Evolutionary conservation across 257 asterid genomes (phyloP), one percentile per base, ranked within the genome.

Genomic region (Orobanche coerulescens): DNA sequence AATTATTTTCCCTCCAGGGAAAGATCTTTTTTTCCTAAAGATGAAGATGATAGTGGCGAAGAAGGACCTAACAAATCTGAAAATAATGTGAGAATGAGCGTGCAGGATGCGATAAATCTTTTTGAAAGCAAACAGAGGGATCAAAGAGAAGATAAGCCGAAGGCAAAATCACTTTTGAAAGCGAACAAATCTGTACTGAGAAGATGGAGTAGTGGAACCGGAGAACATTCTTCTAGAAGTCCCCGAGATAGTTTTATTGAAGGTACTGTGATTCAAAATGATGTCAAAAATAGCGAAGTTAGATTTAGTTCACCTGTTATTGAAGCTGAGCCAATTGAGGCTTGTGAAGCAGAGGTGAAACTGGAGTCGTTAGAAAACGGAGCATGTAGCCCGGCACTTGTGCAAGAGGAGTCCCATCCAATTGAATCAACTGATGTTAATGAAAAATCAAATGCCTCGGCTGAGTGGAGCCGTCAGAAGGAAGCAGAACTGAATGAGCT

Each of bases 151-250:
- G 94, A 83, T 73, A 66, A 64, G 72, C 94, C 80, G 73, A 85
- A 82, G 69, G 73, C 81, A 3, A 80, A 48, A 62, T 68, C 94
- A 44, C 68, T 73, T 66, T 50, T 77, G 70, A 78, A 57, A 58
- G 84, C 95, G 44, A 87, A 75, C 61, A 93, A 90, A 71, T 68
- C 94, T 34, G 95, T 94, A 14, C 72, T 94, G 73, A 84, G 99
- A 77, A 84, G 99, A 79, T 94, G 99, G 99, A 94, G 97, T 69
- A 69, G 95, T 14, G 94, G 96, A 47, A 73, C 77, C 58, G 79
- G 93, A 40, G 92, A 83, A 65, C 76, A 65, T 43, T 70, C 80
- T 74, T 76, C 72, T 12, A 74, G 33, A 39, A 55, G 60, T 56
- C 69, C 77, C 39, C 71, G 67, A 50, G 84, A 71, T 65, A 54